Conservation (phyloP, 2,329 filamentous ascomycete species). For the Hymenotorrendiella dingleyae region DNA sequence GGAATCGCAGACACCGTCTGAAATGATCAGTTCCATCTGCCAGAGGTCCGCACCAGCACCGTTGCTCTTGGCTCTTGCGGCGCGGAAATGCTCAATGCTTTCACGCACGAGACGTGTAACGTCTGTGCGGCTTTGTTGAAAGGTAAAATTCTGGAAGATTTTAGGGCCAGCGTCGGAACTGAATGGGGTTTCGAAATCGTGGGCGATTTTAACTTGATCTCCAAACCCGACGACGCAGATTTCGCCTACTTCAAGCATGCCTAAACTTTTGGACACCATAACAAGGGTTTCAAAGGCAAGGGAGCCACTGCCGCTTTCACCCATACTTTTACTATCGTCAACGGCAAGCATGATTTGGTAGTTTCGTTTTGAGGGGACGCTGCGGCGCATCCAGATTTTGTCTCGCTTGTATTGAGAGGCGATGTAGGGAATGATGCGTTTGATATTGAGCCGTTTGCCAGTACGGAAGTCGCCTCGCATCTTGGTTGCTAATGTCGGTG, state of each 20-base stretch:
- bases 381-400: constrained; percentile 99
- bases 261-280: constrained; percentile 78
- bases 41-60: constrained; percentile 67
- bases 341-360: constrained; percentile 98
- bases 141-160: constrained; percentile 78
- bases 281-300: constrained; percentile 93
- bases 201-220: constrained; percentile 73
- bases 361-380: constrained; percentile 82
- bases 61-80: constrained; percentile 54
- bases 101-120: constrained; percentile 71
- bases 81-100: constrained; percentile 75
- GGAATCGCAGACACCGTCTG: constrained; percentile 84
- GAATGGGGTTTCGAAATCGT: constrained; percentile 79
- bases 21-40: constrained; percentile 91
- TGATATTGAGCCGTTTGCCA: constrained; percentile 97
- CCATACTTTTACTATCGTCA: constrained; percentile 93
- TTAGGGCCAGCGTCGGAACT: constrained; percentile 74
- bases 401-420: constrained; percentile 97
- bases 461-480: constrained; percentile 95
- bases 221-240: constrained; percentile 91
- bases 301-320: constrained; percentile 66
- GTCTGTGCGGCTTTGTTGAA: constrained; percentile 80
- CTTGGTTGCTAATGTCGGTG: constrained; percentile 90
- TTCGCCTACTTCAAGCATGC: constrained; percentile 91
- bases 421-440: constrained; percentile 98